A percentile compares a stretch with the other conserved stretches of the same genome.
phyloP scores from a whole-genome alignment of 805 yeast genomes.

The Tanozyma kutaoensis region DNA sequence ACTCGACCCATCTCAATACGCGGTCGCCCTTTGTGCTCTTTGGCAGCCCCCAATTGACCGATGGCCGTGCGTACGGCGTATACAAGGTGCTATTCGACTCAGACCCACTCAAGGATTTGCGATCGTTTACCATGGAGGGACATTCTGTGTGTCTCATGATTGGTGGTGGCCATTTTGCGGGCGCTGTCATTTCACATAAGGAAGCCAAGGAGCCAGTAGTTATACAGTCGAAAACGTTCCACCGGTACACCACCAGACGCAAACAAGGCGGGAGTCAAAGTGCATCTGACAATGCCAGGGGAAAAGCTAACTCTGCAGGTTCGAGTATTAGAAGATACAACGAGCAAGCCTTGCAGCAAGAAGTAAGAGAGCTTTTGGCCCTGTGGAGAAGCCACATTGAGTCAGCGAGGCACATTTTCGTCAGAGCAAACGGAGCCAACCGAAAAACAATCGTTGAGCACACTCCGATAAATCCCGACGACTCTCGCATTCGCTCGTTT shows the following conservation, averaged over 20 bases:
- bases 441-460: conserved; percentile 55
- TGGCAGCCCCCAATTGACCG: conserved; percentile 31
- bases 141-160: conserved; percentile 80
- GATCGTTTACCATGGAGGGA: conserved; percentile 22
- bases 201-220: conserved; percentile 53
- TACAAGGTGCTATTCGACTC: conserved; percentile 50
- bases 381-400: conserved; percentile 52
- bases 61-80: conserved; percentile 42
- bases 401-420: conserved; percentile 56
- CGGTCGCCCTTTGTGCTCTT: conserved; percentile 59
- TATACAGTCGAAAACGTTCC: conserved; percentile 73
- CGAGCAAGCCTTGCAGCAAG: conserved; percentile 70
- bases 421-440: conserved; percentile 71
- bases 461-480: conserved; percentile 36
- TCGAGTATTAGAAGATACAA: conserved; percentile 80
- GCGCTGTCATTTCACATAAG: conserved; percentile 74
- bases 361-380: conserved; percentile 54
- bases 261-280: conserved; percentile 97
- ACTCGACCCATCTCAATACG: conserved; percentile 43
- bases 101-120: conserved; percentile 24
- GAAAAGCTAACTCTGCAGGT: conserved; percentile 95
- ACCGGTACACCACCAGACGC: conserved; percentile 88
- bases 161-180: conserved; percentile 98
- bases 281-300: conserved; percentile 82
- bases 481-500: conserved; percentile 50